Percentiles rank a stretch among this genome's conserved stretches.
Evolutionary conservation across 1,139 yeast genomes (phyloP).

Genomic region (Lodderomyces parapsilosis): DNA sequence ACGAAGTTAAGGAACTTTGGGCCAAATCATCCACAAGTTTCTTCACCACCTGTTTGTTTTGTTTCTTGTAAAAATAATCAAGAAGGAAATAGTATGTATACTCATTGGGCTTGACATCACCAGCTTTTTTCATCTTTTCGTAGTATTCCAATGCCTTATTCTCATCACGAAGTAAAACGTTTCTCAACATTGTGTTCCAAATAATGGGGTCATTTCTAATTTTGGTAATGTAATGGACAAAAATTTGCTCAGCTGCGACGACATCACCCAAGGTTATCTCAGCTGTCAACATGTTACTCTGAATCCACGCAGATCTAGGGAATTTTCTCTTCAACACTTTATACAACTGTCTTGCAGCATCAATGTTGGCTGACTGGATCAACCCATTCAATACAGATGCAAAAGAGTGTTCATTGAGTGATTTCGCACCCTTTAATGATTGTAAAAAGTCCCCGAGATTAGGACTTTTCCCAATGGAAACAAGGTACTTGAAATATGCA

Average conservation of each 20-base stretch:
- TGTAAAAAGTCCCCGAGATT: slow-evolving; percentile 39
- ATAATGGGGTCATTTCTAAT: slow-evolving; percentile 38
- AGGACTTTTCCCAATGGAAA: slow-evolving; percentile 46
- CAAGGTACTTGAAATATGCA: slow-evolving; percentile 49
- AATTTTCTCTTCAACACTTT: slow-evolving; percentile 33
- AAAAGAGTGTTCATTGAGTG: slow-evolving; percentile 50
- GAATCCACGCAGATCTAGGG: slow-evolving; percentile 38
- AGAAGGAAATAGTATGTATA: slow-evolving; percentile 59
- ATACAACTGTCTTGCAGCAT: slow-evolving; percentile 54
- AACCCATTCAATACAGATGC: slow-evolving; percentile 60
- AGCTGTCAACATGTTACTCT: slow-evolving; percentile 58
- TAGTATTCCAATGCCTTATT: slow-evolving; percentile 43
- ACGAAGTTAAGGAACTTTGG: slow-evolving; percentile 23
- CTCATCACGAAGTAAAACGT: slow-evolving; percentile 38
- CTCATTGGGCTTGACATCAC: slow-evolving; percentile 40
- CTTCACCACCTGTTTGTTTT: slow-evolving; percentile 33
- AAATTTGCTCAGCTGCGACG: slow-evolving; percentile 47
- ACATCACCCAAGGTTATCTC: slow-evolving; percentile 54
- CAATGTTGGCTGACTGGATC: slow-evolving; percentile 44
- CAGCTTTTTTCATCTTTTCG: slow-evolving; percentile 21
- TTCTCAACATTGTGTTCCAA: slow-evolving; percentile 62
- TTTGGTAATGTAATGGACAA: slow-evolving; percentile 39
- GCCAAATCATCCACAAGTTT: slow-evolving; percentile 37
- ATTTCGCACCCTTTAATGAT: slow-evolving; percentile 36
- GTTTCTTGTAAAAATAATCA: slow-evolving; percentile 36